A percentile compares a stretch with the other conserved stretches of the same genome.
Conservation (phyloP, 1,139 yeast genomes). For the Yamadazyma mexicana region DNA sequence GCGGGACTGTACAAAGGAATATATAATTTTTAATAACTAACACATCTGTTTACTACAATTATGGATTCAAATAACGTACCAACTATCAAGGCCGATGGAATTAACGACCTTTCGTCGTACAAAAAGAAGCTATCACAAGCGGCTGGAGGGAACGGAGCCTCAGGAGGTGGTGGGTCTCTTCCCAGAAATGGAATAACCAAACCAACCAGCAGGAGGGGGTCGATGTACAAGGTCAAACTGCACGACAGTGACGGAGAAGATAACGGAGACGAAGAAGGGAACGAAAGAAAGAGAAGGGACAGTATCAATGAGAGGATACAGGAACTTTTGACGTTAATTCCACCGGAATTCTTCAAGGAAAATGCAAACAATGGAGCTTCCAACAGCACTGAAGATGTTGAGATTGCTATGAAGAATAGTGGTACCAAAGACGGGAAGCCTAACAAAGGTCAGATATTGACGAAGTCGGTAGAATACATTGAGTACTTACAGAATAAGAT, state of each 20-base stretch:
- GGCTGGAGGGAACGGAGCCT: constrained; percentile 15
- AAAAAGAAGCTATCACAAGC: constrained; percentile 32
- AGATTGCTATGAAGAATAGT: constrained; percentile 46
- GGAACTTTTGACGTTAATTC: constrained; percentile 71
- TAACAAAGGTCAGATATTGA: constrained; percentile 85
- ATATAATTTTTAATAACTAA: neutral
- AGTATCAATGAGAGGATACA: constrained; percentile 88
- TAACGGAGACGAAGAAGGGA: constrained; percentile 42
- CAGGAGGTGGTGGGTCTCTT: constrained; percentile 23
- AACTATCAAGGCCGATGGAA: constrained; percentile 5
- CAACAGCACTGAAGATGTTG: constrained; percentile 20
- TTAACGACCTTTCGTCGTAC: constrained; percentile 6
- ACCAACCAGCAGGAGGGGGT: constrained; percentile 42
- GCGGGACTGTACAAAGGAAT: neutral
- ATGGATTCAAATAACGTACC: constrained; percentile 3
- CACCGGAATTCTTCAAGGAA: constrained; percentile 52
- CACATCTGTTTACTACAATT: neutral
- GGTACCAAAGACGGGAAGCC: constrained; percentile 89
- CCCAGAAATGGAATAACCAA: constrained; percentile 31
- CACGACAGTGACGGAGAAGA: constrained; percentile 28
- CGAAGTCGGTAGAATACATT: constrained; percentile 83
- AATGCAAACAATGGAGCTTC: constrained; percentile 9
- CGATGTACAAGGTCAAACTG: constrained; percentile 30
- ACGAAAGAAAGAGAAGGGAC: constrained; percentile 74
- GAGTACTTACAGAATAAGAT: constrained; percentile 70